phyloP scores from a whole-genome alignment of 352 stramenopile species.

The Albugo candida region DNA sequence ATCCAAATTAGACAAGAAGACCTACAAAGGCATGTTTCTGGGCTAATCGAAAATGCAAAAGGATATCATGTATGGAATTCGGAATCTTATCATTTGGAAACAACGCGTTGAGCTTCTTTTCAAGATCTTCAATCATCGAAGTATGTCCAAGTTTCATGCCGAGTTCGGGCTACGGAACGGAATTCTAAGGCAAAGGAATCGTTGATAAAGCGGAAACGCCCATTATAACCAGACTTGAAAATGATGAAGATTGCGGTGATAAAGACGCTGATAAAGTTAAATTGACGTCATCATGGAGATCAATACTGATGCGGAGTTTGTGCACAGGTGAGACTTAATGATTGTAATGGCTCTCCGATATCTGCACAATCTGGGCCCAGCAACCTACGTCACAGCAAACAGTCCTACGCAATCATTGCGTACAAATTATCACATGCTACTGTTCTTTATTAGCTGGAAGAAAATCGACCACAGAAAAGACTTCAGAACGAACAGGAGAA shows the following conservation, averaged over 20 bases:
- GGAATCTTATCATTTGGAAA: background rate
- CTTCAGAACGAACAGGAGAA: too few relatives aligned
- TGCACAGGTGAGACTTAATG: background rate
- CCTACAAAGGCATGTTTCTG: too few relatives aligned
- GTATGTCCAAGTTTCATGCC: background rate
- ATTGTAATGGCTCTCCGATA: too few relatives aligned
- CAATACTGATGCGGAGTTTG: background rate
- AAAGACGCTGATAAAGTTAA: background rate
- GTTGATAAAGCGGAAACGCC: background rate
- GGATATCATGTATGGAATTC: background rate
- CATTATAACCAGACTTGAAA: background rate
- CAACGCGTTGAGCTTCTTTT: background rate
- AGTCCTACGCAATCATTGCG: too few relatives aligned
- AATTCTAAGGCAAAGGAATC: too few relatives aligned
- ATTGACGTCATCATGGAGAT: background rate
- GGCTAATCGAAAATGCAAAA: too few relatives aligned
- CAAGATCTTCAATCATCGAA: background rate
- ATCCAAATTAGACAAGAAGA: too few relatives aligned
- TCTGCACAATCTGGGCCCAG: too few relatives aligned
- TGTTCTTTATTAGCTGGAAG: too few relatives aligned
- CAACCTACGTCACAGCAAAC: too few relatives aligned
- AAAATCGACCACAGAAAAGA: too few relatives aligned
- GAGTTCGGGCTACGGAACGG: background rate
- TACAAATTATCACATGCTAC: too few relatives aligned
- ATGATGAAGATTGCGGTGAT: background rate